phyloP scores from a whole-genome alignment of 1,284 basidiomycete genomes.

The Tilletia setariae region DNA sequence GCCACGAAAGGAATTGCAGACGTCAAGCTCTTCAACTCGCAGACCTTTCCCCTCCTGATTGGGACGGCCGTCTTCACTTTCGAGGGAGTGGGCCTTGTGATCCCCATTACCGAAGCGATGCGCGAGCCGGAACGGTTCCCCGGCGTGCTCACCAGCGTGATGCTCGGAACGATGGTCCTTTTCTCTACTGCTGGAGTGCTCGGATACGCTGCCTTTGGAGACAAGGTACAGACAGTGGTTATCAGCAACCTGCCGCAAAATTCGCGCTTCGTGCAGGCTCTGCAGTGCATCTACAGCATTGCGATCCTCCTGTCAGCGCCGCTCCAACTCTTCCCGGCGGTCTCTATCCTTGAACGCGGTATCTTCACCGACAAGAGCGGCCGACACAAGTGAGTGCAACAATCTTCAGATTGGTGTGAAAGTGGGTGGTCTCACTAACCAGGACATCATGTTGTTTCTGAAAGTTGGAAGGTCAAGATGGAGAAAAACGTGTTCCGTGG shows the following conservation, averaged over 20 bases:
- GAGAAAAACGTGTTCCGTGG: constrained; percentile 88
- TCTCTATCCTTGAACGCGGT: constrained; percentile 94
- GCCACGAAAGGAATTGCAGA: constrained; percentile 59
- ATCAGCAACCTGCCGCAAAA: constrained; percentile 86
- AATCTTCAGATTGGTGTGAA: not conserved
- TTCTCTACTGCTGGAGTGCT: constrained; percentile 88
- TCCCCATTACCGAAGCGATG: constrained; percentile 97
- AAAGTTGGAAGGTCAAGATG: constrained; percentile 63
- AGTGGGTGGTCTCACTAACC: not conserved
- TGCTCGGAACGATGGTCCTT: constrained; percentile 72
- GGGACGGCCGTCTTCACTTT: constrained; percentile 98
- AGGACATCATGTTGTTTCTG: not conserved
- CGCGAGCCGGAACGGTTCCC: constrained; percentile 85
- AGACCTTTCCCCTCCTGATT: constrained; percentile 84
- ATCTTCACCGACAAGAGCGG: constrained; percentile 74
- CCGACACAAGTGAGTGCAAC: constrained; percentile 73
- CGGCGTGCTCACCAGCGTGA: constrained; percentile 78
- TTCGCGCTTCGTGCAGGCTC: constrained; percentile 82
- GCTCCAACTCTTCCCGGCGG: constrained; percentile 86
- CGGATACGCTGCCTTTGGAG: constrained; percentile 83
- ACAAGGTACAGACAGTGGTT: constrained; percentile 84
- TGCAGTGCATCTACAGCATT: constrained; percentile 61
- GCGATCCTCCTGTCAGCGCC: constrained; percentile 93
- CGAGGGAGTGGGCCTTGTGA: constrained; percentile 93
- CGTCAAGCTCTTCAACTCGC: constrained; percentile 80